Evolutionary conservation across 345 rosid species (phyloP).

Genomic region (Rhodamnia argentea): DNA sequence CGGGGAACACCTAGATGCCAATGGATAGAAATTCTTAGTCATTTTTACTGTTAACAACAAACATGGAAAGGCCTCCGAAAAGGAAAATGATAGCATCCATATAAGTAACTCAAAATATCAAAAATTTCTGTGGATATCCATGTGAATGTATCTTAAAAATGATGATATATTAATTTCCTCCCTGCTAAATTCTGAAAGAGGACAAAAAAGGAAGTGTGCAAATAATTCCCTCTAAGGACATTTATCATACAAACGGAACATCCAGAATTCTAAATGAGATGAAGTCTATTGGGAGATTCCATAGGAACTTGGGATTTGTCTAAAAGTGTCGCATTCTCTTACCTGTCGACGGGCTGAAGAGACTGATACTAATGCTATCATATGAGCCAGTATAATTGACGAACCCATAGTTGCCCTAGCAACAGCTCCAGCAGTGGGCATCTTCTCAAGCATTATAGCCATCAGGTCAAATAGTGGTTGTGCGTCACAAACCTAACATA

Average conservation of each 20-base stretch:
- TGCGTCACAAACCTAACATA: slow-evolving; percentile 46
- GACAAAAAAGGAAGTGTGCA: background rate
- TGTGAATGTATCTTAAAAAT: background rate
- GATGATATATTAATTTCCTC: background rate
- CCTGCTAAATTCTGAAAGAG: background rate
- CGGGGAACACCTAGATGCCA: slow-evolving; percentile 62
- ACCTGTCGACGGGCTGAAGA: slow-evolving; percentile 64
- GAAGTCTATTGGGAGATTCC: background rate
- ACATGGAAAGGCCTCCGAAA: background rate
- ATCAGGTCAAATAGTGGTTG: slow-evolving; percentile 62
- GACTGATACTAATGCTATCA: slow-evolving; percentile 51
- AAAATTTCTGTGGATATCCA: background rate
- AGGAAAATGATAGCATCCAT: background rate
- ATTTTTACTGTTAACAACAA: background rate
- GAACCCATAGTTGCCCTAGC: slow-evolving; percentile 77
- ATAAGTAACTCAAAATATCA: background rate
- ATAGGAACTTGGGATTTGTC: background rate
- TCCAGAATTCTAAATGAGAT: background rate
- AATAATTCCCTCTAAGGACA: background rate
- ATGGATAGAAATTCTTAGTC: background rate
- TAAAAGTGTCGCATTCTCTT: background rate
- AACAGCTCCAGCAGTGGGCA: slow-evolving; percentile 69
- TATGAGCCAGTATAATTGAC: slow-evolving; percentile 67
- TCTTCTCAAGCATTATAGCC: slow-evolving; percentile 74
- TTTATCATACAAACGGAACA: background rate